These are phyloP conservation scores for Closterium sp. DNA, from an alignment of 139 green algal species.

Conservation along the genomic window DNA sequence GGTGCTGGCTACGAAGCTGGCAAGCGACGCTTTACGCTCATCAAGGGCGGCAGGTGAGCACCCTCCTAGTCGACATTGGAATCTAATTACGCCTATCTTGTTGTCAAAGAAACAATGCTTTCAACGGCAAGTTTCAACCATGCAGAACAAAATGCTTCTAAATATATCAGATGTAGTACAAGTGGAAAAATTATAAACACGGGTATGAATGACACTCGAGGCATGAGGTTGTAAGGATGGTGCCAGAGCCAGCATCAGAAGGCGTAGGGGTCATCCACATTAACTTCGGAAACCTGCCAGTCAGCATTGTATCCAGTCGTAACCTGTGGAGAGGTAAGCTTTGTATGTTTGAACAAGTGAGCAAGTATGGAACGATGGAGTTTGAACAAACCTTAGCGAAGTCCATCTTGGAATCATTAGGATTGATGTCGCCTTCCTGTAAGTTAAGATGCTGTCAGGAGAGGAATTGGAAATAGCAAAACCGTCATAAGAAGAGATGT, in stretches of 20 bases:
- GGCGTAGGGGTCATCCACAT: neutral
- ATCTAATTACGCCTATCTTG: too few relatives aligned
- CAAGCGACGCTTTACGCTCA: conserved; percentile 14
- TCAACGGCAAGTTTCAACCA: neutral
- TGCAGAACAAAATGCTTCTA: neutral
- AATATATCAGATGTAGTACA: neutral
- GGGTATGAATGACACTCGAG: neutral
- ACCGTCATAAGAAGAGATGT: neutral
- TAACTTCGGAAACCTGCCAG: neutral
- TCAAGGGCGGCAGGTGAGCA: neutral
- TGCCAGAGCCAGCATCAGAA: neutral
- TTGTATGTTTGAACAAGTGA: too few relatives aligned
- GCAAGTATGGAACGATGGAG: too few relatives aligned
- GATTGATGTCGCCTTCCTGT: neutral
- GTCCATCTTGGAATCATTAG: neutral
- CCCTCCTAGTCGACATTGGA: neutral
- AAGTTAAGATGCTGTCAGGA: neutral
- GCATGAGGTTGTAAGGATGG: neutral
- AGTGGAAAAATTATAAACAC: neutral
- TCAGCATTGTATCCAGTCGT: neutral
- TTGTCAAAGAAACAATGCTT: too few relatives aligned
- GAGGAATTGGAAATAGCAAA: neutral
- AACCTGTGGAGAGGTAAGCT: neutral
- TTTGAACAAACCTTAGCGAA: neutral
- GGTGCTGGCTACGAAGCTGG: neutral